Percentiles rank a stretch among this genome's conserved stretches.
Evolutionary conservation across 2,329 filamentous ascomycete genomes (phyloP).

Genomic region (Monosporascus sp.): DNA sequence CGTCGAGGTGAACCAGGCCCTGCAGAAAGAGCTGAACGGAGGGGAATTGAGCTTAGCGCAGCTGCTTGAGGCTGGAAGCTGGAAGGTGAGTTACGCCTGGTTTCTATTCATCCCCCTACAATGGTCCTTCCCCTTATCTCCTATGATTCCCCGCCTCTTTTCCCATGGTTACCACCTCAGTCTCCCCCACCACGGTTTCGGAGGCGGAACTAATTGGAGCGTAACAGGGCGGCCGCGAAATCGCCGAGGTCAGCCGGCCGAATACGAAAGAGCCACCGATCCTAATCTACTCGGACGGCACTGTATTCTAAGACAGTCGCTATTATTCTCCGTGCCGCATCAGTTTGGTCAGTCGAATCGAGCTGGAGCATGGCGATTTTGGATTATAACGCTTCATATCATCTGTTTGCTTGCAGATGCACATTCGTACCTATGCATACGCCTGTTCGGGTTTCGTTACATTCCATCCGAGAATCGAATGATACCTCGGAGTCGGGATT

Average conservation of each 20-base stretch:
- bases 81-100: constrained; percentile 60
- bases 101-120: not conserved
- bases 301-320: constrained; percentile 63
- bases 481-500: no score
- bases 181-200: no score
- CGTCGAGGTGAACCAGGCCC: constrained; percentile 57
- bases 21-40: constrained; percentile 61
- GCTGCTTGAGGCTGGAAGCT: constrained; percentile 90
- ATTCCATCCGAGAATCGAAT: no score
- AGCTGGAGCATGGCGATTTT: no score
- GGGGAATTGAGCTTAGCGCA: constrained; percentile 75
- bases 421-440: no score
- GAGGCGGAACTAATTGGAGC: not conserved
- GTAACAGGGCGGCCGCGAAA: constrained; percentile 76
- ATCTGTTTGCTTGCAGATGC: no score
- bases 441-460: no score
- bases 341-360: not conserved
- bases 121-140: no score
- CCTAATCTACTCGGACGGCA: constrained; percentile 92
- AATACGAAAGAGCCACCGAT: constrained; percentile 97
- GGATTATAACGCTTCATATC: no score
- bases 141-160: no score
- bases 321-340: not conserved
- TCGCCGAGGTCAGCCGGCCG: constrained; percentile 89
- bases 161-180: no score